Conservation (phyloP, 345 rosid species). For the thale cress (Arabidopsis thaliana) region DNA sequence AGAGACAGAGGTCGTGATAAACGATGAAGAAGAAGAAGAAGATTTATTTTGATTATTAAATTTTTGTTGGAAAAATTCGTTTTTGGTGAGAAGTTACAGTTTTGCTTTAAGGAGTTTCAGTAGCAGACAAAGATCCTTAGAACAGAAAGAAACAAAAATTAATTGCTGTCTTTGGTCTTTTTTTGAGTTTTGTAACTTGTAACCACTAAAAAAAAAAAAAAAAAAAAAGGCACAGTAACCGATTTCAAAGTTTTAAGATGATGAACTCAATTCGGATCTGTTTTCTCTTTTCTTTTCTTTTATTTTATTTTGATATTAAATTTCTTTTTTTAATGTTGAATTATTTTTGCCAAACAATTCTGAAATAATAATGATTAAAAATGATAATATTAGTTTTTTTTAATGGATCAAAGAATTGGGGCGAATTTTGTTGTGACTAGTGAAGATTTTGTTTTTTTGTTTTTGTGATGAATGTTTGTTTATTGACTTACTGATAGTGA, state of each 20-base stretch:
- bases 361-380: too few relatives aligned
- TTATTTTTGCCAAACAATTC: too few relatives aligned
- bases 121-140: conserved; percentile 27
- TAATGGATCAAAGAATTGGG: too few relatives aligned
- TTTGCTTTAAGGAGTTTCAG: conserved; percentile 4
- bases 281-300: conserved; percentile 1
- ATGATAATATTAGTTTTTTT: too few relatives aligned
- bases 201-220: neutral
- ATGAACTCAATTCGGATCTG: conserved; percentile 37
- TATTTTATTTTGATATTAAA: neutral
- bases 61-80: neutral
- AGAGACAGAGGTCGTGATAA: conserved; percentile 41
- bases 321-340: neutral
- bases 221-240: neutral
- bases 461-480: neutral
- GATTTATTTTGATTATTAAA: neutral
- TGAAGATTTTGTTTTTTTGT: neutral
- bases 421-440: neutral
- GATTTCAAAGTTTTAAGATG: neutral
- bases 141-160: conserved; percentile 11
- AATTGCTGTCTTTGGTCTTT: conserved; percentile 5
- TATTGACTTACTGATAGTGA: neutral
- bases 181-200: neutral
- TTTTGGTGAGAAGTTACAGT: conserved; percentile 2
- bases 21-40: conserved; percentile 15